Evolutionary conservation across 306 rosid genomes (phyloP).

Genomic region (Astragalus glycyphyllos): DNA sequence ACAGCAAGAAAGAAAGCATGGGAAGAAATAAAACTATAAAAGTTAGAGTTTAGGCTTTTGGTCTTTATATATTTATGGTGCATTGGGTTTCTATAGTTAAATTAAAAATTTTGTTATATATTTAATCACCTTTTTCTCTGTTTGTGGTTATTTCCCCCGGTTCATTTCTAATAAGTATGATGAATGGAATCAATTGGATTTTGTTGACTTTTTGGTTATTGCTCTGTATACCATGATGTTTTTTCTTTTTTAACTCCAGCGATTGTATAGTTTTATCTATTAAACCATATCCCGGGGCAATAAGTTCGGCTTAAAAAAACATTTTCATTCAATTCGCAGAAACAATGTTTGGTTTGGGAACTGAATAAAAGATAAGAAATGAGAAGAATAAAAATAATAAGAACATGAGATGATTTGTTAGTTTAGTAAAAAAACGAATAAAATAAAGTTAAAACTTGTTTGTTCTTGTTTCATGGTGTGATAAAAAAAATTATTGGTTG

Average conservation of each 20-base stretch:
- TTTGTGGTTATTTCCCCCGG: slow-evolving; percentile 18
- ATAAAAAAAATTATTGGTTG: too few relatives aligned
- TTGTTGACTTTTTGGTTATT: slow-evolving; percentile 7
- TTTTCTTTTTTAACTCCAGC: not conserved
- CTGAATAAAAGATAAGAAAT: too few relatives aligned
- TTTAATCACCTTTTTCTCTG: not conserved
- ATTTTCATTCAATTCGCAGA: too few relatives aligned
- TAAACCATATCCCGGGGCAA: too few relatives aligned
- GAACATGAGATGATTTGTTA: too few relatives aligned
- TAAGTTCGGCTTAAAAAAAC: too few relatives aligned
- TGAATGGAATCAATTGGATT: slow-evolving; percentile 20
- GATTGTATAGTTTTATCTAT: too few relatives aligned
- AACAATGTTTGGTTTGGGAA: too few relatives aligned
- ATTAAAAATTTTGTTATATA: slow-evolving; percentile 1
- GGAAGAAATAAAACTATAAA: slow-evolving; percentile 16
- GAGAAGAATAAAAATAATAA: too few relatives aligned
- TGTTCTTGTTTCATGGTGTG: too few relatives aligned
- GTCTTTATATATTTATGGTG: not conserved
- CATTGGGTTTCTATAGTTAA: slow-evolving; percentile 7
- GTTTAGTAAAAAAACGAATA: too few relatives aligned
- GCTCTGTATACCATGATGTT: not conserved
- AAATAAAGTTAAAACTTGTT: too few relatives aligned
- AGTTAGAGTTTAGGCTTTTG: slow-evolving; percentile 18
- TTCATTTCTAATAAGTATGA: slow-evolving; percentile 14
- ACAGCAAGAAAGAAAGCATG: slow-evolving; percentile 39